phyloP scores from a whole-genome alignment of 2,329 filamentous ascomycete species.

The Phialocephala subalpina region DNA sequence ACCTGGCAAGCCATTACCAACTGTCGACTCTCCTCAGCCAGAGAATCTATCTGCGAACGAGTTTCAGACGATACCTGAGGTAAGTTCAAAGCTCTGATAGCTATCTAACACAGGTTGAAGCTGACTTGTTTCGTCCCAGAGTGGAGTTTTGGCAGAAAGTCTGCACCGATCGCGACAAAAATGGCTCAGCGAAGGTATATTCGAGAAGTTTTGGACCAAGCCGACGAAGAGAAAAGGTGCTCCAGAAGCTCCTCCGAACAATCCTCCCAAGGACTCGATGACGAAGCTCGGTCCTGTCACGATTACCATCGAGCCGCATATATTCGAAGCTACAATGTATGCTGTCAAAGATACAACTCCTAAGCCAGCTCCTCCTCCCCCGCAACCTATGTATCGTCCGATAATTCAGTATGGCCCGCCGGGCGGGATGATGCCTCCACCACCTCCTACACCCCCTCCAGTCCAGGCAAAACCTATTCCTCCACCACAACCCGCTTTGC shows the following conservation, averaged over 20 bases:
- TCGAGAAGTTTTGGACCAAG: constrained; percentile 82
- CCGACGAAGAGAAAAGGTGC: constrained; percentile 73
- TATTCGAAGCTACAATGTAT: constrained; percentile 79
- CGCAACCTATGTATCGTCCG: constrained; percentile 54
- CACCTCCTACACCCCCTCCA: constrained; percentile 47
- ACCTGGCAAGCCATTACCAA: constrained; percentile 74
- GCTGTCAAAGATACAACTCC: constrained; percentile 72
- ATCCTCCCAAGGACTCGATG: constrained; percentile 76
- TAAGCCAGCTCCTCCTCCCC: constrained; percentile 47
- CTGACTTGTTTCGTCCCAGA: constrained; percentile 46
- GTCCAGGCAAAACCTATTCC: constrained; percentile 39
- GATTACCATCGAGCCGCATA: constrained; percentile 81
- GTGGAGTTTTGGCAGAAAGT: constrained; percentile 78
- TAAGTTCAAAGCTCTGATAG: constrained; percentile 43
- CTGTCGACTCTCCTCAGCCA: constrained; percentile 71
- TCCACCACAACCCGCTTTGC: constrained; percentile 40
- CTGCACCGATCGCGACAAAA: constrained; percentile 75
- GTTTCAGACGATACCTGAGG: constrained; percentile 80
- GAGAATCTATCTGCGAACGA: constrained; percentile 68
- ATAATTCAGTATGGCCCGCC: constrained; percentile 72
- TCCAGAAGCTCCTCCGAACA: constrained; percentile 66
- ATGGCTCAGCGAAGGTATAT: constrained; percentile 77
- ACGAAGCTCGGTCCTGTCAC: constrained; percentile 75
- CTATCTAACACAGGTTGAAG: not conserved
- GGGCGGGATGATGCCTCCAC: constrained; percentile 67